Evolutionary conservation across 768 basidiomycete species (phyloP).

Genomic region (Amanita pseudoporphyria): DNA sequence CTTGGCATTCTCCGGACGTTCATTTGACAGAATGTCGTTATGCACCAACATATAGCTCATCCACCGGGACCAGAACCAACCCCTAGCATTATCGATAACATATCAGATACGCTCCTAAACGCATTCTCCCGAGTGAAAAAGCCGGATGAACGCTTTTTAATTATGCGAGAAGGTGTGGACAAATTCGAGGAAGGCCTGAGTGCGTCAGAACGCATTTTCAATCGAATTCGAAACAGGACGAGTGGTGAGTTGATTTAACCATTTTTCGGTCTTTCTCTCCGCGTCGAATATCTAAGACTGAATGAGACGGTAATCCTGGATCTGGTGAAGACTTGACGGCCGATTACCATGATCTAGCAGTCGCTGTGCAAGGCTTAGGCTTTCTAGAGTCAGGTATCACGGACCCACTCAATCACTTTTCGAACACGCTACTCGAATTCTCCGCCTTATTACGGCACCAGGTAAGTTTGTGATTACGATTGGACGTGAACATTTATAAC

Average conservation of each 20-base stretch:
- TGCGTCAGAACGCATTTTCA: conserved; percentile 74
- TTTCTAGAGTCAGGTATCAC: conserved; percentile 98
- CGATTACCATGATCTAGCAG: conserved; percentile 96
- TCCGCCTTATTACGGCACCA: conserved; percentile 81
- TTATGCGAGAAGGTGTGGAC: conserved; percentile 87
- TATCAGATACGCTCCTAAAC: conserved; percentile 93
- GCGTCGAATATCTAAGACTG: conserved; percentile 61
- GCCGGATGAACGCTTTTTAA: conserved; percentile 91
- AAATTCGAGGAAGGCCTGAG: conserved; percentile 94
- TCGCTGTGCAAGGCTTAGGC: conserved; percentile 92
- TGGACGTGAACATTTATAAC: conserved; percentile 3
- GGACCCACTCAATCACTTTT: conserved; percentile 94
- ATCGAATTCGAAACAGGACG: conserved; percentile 67
- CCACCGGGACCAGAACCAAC: conserved; percentile 78
- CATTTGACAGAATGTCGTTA: conserved; percentile 71
- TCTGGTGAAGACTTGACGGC: conserved; percentile 88
- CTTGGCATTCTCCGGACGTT: conserved; percentile 6
- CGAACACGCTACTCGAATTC: conserved; percentile 92
- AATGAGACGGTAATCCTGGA: conserved; percentile 76
- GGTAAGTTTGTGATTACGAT: conserved; percentile 30
- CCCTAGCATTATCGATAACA: conserved; percentile 81
- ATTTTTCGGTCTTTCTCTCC: conserved; percentile 16
- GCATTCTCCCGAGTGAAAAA: conserved; percentile 94
- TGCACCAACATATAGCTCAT: conserved; percentile 94
- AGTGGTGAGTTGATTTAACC: conserved; percentile 58